A percentile compares a stretch with the other conserved stretches of the same genome.
These are phyloP conservation scores for Globisporangium viniferum DNA, from an alignment of 352 stramenopile genomes.

Conservation along the genomic window DNA sequence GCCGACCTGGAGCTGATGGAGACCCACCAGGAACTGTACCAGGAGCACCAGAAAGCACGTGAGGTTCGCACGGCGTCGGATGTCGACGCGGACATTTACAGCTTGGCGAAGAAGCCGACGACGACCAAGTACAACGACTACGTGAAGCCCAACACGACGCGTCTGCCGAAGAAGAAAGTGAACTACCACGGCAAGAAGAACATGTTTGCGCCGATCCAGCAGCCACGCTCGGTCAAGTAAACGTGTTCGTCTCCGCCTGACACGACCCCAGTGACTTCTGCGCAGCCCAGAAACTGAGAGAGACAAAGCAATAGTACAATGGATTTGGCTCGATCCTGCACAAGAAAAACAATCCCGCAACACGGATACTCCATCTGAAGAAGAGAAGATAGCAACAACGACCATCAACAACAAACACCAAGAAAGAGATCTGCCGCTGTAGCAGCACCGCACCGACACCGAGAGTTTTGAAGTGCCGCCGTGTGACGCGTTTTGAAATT, in stretches of 20 bases:
- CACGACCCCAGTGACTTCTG: neutral
- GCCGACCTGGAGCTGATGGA: conserved; percentile 79
- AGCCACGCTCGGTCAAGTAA: conserved; percentile 73
- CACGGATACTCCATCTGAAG: conserved; percentile 26
- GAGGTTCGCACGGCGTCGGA: conserved; percentile 30
- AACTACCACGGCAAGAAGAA: conserved; percentile 44
- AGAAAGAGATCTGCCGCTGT: conserved; percentile 5
- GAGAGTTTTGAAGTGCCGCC: neutral
- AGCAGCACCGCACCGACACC: conserved; percentile 1
- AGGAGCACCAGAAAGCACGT: conserved; percentile 13
- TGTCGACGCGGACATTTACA: conserved; percentile 47
- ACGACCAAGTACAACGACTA: conserved; percentile 39
- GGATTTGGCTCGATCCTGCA: conserved; percentile 14
- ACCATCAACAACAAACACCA: neutral
- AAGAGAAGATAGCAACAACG: neutral
- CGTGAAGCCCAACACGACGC: conserved; percentile 24
- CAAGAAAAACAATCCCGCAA: conserved; percentile 23
- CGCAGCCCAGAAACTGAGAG: neutral
- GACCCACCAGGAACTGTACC: conserved; percentile 52
- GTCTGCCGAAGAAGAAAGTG: conserved; percentile 35
- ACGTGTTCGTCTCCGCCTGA: neutral
- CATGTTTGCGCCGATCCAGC: conserved; percentile 50
- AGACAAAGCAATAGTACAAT: conserved; percentile 8
- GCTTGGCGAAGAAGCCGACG: conserved; percentile 45
- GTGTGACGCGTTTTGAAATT: conserved; percentile 2